phyloP scores from a whole-genome alignment of 805 yeast genomes.

The Metschnikowia corniflorae region DNA sequence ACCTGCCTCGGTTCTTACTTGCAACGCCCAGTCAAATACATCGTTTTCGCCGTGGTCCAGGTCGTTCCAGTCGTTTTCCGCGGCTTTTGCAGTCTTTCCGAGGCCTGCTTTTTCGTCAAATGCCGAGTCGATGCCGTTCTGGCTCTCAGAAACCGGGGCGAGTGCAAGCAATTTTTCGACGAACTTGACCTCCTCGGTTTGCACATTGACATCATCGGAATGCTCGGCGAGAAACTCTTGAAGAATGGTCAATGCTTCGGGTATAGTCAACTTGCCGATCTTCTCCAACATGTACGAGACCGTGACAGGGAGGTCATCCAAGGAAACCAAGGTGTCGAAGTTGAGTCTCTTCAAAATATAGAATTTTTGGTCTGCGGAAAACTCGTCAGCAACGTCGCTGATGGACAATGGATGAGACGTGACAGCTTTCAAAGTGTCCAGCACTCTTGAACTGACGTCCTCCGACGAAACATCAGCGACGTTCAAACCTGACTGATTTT shows the following conservation, averaged over 20 bases:
- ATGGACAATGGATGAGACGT: conserved; percentile 24
- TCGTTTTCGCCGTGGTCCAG: neutral
- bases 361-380: conserved; percentile 26
- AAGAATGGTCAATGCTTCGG: conserved; percentile 2
- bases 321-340: conserved; percentile 22
- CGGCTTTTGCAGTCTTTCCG: conserved; percentile 8
- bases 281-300: conserved; percentile 19
- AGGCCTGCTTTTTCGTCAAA: conserved; percentile 1
- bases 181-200: conserved; percentile 1
- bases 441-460: conserved; percentile 3
- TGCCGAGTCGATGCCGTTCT: neutral
- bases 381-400: conserved; percentile 23
- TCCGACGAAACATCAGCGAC: neutral
- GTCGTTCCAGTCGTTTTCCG: conserved; percentile 1
- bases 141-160: neutral
- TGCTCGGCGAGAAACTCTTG: conserved; percentile 1
- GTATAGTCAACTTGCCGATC: conserved; percentile 2
- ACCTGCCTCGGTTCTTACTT: conserved; percentile 35
- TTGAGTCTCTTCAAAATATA: conserved; percentile 27
- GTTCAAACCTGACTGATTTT: neutral
- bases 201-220: conserved; percentile 3
- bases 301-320: conserved; percentile 30
- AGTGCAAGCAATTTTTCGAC: conserved; percentile 3
- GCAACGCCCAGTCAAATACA: conserved; percentile 32
- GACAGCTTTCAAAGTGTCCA: conserved; percentile 17